Percentiles rank a stretch among this genome's conserved stretches.
phyloP scores from a whole-genome alignment of 352 stramenopile species.

The Globisporangium solare region DNA sequence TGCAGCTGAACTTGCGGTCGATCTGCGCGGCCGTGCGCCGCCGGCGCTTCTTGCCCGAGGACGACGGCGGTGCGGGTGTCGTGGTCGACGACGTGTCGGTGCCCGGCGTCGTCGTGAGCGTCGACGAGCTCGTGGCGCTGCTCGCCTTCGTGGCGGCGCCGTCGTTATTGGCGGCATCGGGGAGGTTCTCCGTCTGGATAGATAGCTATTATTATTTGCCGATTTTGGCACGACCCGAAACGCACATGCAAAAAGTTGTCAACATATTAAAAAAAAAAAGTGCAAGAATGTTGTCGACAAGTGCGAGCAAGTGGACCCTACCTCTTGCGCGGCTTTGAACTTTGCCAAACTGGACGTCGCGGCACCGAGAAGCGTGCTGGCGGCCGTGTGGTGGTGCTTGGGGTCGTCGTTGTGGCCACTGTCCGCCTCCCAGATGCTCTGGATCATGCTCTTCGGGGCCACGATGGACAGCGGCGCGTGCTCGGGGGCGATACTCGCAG shows the following conservation, averaged over 20 bases:
- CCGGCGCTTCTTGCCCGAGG: conserved; percentile 65
- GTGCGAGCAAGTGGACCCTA: conserved; percentile 16
- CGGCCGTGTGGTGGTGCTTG: conserved; percentile 1
- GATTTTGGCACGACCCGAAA: too few relatives aligned
- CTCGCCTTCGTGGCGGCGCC: conserved; percentile 2
- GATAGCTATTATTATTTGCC: conserved; percentile 26
- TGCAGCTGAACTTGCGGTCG: conserved; percentile 75
- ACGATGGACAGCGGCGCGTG: not conserved
- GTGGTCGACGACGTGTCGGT: conserved; percentile 12
- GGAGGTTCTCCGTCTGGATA: conserved; percentile 49
- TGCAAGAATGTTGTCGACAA: not conserved
- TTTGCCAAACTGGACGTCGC: conserved; percentile 26
- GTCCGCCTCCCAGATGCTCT: conserved; percentile 12
- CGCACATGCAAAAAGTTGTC: too few relatives aligned
- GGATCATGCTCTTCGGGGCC: conserved; percentile 5
- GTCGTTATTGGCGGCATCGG: conserved; percentile 14
- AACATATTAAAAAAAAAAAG: too few relatives aligned
- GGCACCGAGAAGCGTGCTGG: not conserved
- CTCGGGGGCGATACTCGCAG: not conserved
- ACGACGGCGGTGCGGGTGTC: conserved; percentile 29
- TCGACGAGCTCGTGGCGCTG: conserved; percentile 18
- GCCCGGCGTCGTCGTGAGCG: conserved; percentile 11
- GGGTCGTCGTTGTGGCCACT: not conserved
- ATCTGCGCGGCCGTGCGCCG: conserved; percentile 73
- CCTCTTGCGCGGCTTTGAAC: conserved; percentile 57